These are phyloP conservation scores for Wickerhamiella vanderwaltii DNA, from an alignment of 805 yeast species.

Conservation along the genomic window DNA sequence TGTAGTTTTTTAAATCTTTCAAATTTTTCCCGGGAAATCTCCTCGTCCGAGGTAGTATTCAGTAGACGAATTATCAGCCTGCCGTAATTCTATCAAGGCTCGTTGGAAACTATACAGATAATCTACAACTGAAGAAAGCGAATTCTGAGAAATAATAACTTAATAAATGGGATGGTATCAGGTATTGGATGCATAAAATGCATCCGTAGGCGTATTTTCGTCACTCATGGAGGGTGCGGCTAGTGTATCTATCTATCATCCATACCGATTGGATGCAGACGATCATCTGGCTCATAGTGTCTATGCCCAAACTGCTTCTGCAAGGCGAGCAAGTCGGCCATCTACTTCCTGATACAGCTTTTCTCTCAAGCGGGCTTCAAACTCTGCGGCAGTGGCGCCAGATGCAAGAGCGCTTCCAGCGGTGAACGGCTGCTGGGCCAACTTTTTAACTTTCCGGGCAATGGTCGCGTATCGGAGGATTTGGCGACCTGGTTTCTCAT, in stretches of 20 bases:
- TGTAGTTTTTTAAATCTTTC: too few species aligned
- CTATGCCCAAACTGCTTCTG: conserved; percentile 3
- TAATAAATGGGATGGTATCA: not conserved
- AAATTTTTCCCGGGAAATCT: too few species aligned
- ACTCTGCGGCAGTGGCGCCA: not conserved
- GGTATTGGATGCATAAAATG: not conserved
- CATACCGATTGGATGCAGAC: too few species aligned
- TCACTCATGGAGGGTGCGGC: not conserved
- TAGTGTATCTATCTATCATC: too few species aligned
- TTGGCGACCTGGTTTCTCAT: conserved; percentile 26
- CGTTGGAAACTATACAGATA: too few species aligned
- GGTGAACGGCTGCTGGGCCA: conserved; percentile 1
- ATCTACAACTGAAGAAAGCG: too few species aligned
- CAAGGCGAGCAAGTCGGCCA: conserved; percentile 4
- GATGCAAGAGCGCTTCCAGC: conserved; percentile 13
- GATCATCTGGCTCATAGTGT: not conserved
- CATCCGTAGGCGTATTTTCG: not conserved
- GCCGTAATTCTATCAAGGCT: too few species aligned
- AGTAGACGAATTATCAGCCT: not conserved
- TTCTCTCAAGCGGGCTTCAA: not conserved
- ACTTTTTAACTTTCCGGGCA: conserved; percentile 21
- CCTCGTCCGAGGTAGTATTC: too few species aligned
- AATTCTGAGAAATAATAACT: too few species aligned
- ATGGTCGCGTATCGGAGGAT: conserved; percentile 26
- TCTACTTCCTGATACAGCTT: conserved; percentile 11